phyloP scores from a whole-genome alignment of 768 basidiomycete genomes.

The Boletus pseudo-olivaceus region DNA sequence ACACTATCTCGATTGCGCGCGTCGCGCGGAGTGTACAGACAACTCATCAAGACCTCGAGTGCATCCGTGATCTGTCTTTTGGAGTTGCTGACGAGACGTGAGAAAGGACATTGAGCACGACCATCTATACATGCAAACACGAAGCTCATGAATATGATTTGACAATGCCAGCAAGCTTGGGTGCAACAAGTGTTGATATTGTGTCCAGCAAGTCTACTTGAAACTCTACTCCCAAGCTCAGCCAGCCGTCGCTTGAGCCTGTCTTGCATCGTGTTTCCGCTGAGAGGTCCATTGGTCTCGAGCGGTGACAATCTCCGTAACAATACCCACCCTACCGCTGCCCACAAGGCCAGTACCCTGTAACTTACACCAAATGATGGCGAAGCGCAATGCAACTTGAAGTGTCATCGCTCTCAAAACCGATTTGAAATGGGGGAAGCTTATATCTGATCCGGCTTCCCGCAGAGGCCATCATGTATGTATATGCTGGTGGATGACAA shows the following conservation, averaged over 20 bases:
- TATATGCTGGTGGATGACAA: neutral
- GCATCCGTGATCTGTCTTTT: neutral
- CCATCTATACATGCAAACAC: neutral
- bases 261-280: too few relatives aligned
- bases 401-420: neutral
- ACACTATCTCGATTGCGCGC: too few relatives aligned
- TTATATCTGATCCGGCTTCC: neutral
- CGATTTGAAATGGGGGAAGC: too few relatives aligned
- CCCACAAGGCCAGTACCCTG: neutral
- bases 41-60: constrained; percentile 10
- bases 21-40: neutral
- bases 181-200: neutral
- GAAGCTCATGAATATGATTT: neutral
- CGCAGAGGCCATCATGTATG: too few relatives aligned
- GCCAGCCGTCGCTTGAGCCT: too few relatives aligned
- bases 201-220: constrained; percentile 8
- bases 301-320: too few relatives aligned
- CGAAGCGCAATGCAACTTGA: too few relatives aligned
- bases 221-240: constrained; percentile 4
- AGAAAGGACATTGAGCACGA: neutral
- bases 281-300: too few relatives aligned
- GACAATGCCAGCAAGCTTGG: neutral
- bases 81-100: neutral
- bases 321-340: neutral
- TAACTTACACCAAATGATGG: neutral